phyloP scores from a whole-genome alignment of 2,329 filamentous ascomycete genomes.

The Pestalotiopsis sp. region DNA sequence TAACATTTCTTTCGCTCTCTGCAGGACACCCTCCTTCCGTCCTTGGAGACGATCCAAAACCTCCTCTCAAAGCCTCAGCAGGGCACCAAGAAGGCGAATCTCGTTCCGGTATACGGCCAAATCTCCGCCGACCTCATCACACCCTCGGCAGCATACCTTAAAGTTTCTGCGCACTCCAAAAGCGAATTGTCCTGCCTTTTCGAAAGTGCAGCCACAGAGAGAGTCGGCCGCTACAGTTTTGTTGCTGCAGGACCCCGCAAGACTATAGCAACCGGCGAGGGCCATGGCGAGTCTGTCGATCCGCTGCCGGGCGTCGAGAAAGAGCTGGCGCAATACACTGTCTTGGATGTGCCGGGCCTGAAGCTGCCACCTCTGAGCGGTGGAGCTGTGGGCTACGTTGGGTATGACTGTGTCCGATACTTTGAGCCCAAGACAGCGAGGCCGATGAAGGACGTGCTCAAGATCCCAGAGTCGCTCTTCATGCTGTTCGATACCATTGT shows the following conservation, averaged over 20 bases:
- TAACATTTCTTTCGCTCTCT: slow-evolving; percentile 15
- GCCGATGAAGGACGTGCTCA: slow-evolving; percentile 83
- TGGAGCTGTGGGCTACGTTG: slow-evolving; percentile 94
- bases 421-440: slow-evolving; percentile 97
- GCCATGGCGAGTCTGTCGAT: slow-evolving; percentile 82
- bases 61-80: slow-evolving; percentile 41
- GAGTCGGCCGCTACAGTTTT: slow-evolving; percentile 94
- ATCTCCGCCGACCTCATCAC: slow-evolving; percentile 93
- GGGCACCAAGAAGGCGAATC: slow-evolving; percentile 58
- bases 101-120: slow-evolving; percentile 81
- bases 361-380: slow-evolving; percentile 85
- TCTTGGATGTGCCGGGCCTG: slow-evolving; percentile 82
- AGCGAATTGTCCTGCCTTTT: slow-evolving; percentile 91
- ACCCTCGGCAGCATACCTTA: slow-evolving; percentile 92
- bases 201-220: slow-evolving; percentile 93
- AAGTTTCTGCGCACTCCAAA: slow-evolving; percentile 75
- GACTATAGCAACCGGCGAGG: slow-evolving; percentile 83
- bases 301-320: slow-evolving; percentile 81
- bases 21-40: slow-evolving; percentile 46
- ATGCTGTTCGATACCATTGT: slow-evolving; percentile 97
- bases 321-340: slow-evolving; percentile 77
- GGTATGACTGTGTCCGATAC: slow-evolving; percentile 96
- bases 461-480: slow-evolving; percentile 91
- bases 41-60: slow-evolving; percentile 48
- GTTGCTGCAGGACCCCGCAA: slow-evolving; percentile 81